Base-by-base conservation (phyloP, 2,329 filamentous ascomycete genomes). In the Cladophialophora psammophila region DNA sequence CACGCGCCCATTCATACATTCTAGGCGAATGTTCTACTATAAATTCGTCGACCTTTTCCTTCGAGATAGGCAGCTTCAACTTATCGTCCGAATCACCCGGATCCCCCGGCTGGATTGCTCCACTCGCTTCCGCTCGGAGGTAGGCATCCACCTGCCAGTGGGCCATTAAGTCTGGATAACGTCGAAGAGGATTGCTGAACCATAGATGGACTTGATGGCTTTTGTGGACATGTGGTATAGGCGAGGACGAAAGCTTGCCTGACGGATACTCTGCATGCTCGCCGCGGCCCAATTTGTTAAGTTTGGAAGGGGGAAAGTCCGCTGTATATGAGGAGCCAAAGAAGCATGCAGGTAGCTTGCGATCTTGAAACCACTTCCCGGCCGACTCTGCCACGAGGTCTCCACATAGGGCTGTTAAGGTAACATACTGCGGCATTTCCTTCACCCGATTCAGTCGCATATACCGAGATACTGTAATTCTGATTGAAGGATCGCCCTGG, bases 111-210 rank as follows among this genome's bases (percentile, higher is more conserved):
- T 45, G 12, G 6, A 65, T 45, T 3, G 82, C 81, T 4, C 80
- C 79, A 35, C 76, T 72, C 10, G 83, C 80, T 76, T 89, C 87
- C 68, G 85, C 81, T 10, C 85, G 84, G 48, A 90, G 72, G 1
- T 85, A 86, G 6, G 87, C 84, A 78, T 89, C 87, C 55, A 89
- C 87, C 71, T 90, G 87, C 82, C 88, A 90, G 74, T 89, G 87
- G 10, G 82, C 78, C 54, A 90, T 80, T 74, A 90, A 81, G 75
- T 90, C 88, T 55, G 80, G 81, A 75, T 85, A 89, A 42, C 87
- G 82, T 59, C 88, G 84, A 26, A 90, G 79, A 1, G 88, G 88
- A 72, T 84, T 88, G 0, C 87, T 90, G 59, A 83, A 82, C 76
- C 86, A 88, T 66, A 83, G 76, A 72, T 89, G 60, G n/a, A 89